Conservation (phyloP, 257 asterid species). For the Echites panduratus region DNA sequence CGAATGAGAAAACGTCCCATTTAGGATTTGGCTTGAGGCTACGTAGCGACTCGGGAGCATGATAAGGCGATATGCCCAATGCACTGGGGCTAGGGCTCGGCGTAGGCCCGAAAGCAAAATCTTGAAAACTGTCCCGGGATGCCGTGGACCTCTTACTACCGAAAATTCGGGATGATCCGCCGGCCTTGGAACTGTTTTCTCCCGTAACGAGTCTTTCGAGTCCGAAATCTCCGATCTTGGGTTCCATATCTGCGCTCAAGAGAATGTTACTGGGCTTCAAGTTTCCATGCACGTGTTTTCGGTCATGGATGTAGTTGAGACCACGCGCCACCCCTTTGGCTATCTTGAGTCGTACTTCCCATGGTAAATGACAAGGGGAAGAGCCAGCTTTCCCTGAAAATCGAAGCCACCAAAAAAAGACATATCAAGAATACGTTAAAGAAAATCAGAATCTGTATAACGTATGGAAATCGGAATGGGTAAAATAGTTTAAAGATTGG, state of each 20-base stretch:
- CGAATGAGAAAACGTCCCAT: constrained; percentile 86
- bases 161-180: constrained; percentile 68
- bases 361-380: constrained; percentile 74
- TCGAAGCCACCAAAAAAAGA: not conserved
- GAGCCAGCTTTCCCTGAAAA: constrained; percentile 70
- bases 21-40: constrained; percentile 80
- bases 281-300: constrained; percentile 88
- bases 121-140: constrained; percentile 74
- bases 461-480: not conserved
- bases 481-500: not conserved
- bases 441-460: not conserved
- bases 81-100: constrained; percentile 88
- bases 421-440: not conserved
- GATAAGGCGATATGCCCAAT: constrained; percentile 64
- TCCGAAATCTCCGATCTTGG: constrained; percentile 91
- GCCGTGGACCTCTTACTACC: constrained; percentile 91
- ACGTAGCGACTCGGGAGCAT: constrained; percentile 88
- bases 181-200: constrained; percentile 53
- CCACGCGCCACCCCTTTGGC: constrained; percentile 96
- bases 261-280: constrained; percentile 79
- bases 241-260: constrained; percentile 72
- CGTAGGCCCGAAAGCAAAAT: constrained; percentile 52
- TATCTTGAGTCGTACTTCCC: constrained; percentile 79
- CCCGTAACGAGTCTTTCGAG: constrained; percentile 71
- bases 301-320: constrained; percentile 68